A percentile compares a stretch with the other conserved stretches of the same genome.
Conservation (phyloP, 1,284 basidiomycete genomes). For the Coniferiporia sulphurascens region DNA sequence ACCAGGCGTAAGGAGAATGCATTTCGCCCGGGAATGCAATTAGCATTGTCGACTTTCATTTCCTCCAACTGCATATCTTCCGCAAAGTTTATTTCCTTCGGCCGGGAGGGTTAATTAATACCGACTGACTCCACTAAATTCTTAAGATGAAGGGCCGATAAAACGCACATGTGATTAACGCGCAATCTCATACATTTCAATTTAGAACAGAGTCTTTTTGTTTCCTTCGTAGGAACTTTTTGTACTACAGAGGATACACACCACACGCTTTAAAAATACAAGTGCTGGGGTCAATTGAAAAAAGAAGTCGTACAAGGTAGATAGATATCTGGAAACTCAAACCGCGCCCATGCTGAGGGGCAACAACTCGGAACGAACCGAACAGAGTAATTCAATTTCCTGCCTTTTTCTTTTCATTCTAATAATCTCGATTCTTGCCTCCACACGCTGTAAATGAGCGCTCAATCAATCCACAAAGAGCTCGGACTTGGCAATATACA, state of each 20-base stretch:
- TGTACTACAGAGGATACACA: background rate
- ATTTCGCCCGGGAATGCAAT: background rate
- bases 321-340: background rate
- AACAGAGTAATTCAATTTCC: background rate
- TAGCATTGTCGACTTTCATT: no score
- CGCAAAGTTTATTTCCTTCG: background rate
- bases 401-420: no score
- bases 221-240: background rate
- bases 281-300: background rate
- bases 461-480: background rate
- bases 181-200: background rate
- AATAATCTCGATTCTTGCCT: no score
- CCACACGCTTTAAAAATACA: background rate
- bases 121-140: no score
- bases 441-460: no score
- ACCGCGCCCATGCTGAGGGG: background rate
- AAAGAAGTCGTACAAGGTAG: background rate
- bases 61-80: background rate
- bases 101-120: no score
- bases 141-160: no score
- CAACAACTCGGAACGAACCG: background rate
- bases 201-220: background rate
- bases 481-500: conserved; percentile 25
- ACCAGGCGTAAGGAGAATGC: background rate
- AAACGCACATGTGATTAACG: background rate